Evolutionary conservation across 768 basidiomycete genomes (phyloP), one percentile per base, ranked within the genome.

Genomic region (Hericium alpestre): DNA sequence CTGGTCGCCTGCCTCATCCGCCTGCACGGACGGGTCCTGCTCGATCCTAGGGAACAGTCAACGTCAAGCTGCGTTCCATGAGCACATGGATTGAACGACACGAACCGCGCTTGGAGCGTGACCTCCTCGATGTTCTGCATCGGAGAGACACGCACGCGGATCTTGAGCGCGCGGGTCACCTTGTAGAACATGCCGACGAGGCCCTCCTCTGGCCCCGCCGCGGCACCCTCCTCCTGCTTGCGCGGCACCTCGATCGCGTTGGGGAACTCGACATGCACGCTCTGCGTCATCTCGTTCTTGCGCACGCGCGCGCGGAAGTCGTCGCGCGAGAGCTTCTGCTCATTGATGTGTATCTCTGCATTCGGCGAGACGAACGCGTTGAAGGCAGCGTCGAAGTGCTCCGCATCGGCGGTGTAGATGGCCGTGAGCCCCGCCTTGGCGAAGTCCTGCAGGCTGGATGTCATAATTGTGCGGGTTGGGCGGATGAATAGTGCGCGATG

Each of bases 151-250:
- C 53, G 57, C 25, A 58, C 18, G 39, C 57, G 48, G 32, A 58
- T 8, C 43, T 32, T 58, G 8, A 51, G n/a, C 3, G 53, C 39
- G 25, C 22, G 48, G 20, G 57, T 58, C 15, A 58, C n/a, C 16
- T 46, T 48, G 25, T 58, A 58, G 9, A 49, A 50, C 11, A 54
- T 49, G 47, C 53, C 47, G 18, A 55, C 47, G 18, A 58, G 41
- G 39, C 37, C 22, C 25, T 18, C 27, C 20, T 40, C 38, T 4
- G 52, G 38, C 16, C 20, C 38, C n/a, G 18, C 38, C 27, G 8
- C 13, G 9, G 52, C 52, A 3, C n/a, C 20, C 27, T n/a, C 9
- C 32, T 13, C 38, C 4, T 15, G 39, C 15, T 54, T 38, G 39
- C n/a, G 41, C 54, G 40, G 54, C 54, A 47, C 54, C 12, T 47